These are phyloP conservation scores for Chrysophaeum taylorii DNA, from an alignment of 352 stramenopile species.

Conservation along the genomic window DNA sequence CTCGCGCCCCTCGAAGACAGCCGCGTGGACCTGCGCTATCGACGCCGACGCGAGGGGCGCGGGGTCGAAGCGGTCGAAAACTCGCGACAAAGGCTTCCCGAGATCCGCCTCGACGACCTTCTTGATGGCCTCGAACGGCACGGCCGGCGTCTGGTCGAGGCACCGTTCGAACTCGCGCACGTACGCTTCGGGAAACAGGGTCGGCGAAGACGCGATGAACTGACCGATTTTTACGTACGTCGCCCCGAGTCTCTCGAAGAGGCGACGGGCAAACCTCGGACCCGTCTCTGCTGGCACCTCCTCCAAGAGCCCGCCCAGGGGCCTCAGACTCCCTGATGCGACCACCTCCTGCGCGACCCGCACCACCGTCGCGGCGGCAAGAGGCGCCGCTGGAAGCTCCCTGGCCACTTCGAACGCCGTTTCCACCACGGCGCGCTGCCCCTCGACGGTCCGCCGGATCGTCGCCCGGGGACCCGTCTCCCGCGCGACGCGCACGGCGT, in stretches of 20 bases:
- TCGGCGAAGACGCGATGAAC: slow-evolving; percentile 39
- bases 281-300: no score
- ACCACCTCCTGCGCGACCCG: not conserved
- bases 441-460: not conserved
- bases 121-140: slow-evolving; percentile 28
- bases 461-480: not conserved
- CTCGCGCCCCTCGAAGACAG: slow-evolving; percentile 18
- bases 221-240: slow-evolving; percentile 42
- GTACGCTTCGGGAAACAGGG: slow-evolving; percentile 34
- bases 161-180: slow-evolving; percentile 40
- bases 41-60: slow-evolving; percentile 29
- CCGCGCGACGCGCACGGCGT: not conserved
- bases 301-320: no score
- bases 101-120: slow-evolving; percentile 31
- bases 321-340: no score
- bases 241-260: slow-evolving; percentile 36
- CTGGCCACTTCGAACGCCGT: not conserved
- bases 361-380: not conserved
- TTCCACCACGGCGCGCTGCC: not conserved
- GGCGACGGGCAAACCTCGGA: not conserved
- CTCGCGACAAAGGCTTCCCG: no score
- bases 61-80: no score
- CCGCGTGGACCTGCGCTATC: slow-evolving; percentile 36
- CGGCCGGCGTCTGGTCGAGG: slow-evolving; percentile 28
- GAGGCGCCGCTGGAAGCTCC: not conserved